phyloP scores from a whole-genome alignment of 2,329 filamentous ascomycete genomes.

The Immersiporthe knoxdaviesiana region DNA sequence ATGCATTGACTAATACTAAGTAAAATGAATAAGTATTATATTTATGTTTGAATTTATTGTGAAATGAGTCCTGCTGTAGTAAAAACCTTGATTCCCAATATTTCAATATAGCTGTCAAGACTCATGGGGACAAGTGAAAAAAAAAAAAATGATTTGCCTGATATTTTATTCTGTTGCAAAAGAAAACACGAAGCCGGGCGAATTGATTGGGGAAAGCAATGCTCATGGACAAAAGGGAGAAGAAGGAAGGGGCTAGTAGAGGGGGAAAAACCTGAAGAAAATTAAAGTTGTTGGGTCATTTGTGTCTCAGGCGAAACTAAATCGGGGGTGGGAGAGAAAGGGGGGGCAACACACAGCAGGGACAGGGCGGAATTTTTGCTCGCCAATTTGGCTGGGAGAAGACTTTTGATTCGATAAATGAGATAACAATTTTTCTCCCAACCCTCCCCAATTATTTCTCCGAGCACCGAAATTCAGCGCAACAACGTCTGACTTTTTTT shows the following conservation, averaged over 20 bases:
- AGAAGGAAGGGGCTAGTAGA: not conserved
- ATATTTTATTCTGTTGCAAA: not conserved
- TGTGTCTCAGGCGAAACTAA: constrained; percentile 20
- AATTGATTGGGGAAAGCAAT: not conserved
- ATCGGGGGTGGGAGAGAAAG: not conserved
- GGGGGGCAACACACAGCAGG: too few relatives aligned
- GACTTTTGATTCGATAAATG: constrained; percentile 5
- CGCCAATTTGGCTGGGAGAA: constrained; percentile 10
- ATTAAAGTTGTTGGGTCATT: constrained; percentile 5
- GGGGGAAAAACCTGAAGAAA: not conserved
- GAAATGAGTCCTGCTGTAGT: too few relatives aligned
- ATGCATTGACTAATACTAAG: too few relatives aligned
- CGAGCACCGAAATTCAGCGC: constrained; percentile 7
- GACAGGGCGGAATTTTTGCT: constrained; percentile 6
- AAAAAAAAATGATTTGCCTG: not conserved
- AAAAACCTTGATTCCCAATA: too few relatives aligned
- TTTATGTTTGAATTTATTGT: too few relatives aligned
- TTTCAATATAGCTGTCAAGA: not conserved
- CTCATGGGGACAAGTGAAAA: too few relatives aligned
- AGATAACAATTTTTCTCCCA: constrained; percentile 16
- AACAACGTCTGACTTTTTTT: not conserved
- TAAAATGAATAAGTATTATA: too few relatives aligned
- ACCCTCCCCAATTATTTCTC: constrained; percentile 17
- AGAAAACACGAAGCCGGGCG: not conserved
- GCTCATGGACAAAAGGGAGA: not conserved